phyloP scores from a whole-genome alignment of 176 grass and related monocot species.

The Musa schizocarpa region DNA sequence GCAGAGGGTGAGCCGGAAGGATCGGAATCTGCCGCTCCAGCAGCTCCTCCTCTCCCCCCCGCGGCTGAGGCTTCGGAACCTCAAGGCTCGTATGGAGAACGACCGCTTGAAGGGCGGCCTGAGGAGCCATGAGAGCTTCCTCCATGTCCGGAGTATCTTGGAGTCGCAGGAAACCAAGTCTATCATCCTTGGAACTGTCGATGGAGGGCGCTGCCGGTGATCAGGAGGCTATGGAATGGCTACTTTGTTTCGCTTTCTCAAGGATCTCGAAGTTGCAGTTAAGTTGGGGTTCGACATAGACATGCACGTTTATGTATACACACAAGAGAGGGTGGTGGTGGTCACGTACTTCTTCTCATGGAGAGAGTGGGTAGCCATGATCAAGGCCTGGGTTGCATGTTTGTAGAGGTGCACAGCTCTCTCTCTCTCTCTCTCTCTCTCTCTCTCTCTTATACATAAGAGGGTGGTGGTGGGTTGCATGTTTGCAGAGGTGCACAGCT shows the following conservation, averaged over 20 bases:
- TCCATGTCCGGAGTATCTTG: not conserved
- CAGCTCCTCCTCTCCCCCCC: not conserved
- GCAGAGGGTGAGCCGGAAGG: not conserved
- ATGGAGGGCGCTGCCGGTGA: too few relatives aligned
- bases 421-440: too few relatives aligned
- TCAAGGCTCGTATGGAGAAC: not conserved
- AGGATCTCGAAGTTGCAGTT: too few relatives aligned
- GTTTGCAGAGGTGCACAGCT: too few relatives aligned
- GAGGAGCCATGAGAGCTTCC: constrained; percentile 1
- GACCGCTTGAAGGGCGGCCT: not conserved
- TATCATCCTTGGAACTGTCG: not conserved
- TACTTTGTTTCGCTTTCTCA: too few relatives aligned
- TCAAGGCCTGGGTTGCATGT: too few relatives aligned
- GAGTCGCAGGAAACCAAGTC: not conserved
- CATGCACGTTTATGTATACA: not conserved
- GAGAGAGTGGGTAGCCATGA: not conserved
- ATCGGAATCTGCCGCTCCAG: not conserved
- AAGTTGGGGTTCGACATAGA: not conserved
- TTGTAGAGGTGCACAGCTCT: too few relatives aligned
- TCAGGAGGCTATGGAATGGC: too few relatives aligned
- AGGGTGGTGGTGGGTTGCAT: not conserved
- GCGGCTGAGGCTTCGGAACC: constrained; percentile 7
- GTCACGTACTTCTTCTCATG: not conserved
- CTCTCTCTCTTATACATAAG: too few relatives aligned
- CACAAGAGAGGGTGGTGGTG: not conserved